Percentiles rank a stretch among this genome's conserved stretches.
Evolutionary conservation across 1,284 basidiomycete genomes (phyloP).

Genomic region (Tylopilus sp.): DNA sequence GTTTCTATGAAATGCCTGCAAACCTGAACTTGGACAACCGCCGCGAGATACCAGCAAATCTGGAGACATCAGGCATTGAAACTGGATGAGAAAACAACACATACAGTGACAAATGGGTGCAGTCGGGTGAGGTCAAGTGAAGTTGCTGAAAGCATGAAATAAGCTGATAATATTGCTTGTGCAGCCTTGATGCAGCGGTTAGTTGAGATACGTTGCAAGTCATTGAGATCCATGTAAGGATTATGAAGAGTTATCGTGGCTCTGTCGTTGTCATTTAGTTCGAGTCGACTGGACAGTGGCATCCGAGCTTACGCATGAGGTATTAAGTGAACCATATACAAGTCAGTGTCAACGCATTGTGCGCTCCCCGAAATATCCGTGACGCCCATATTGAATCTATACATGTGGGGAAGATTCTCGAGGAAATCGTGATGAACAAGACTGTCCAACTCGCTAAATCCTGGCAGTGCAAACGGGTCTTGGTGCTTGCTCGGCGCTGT

Average conservation of each 20-base stretch:
- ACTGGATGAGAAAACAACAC: conserved; percentile 26
- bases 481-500: conserved; percentile 60
- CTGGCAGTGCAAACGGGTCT: conserved; percentile 60
- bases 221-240: conserved; percentile 69
- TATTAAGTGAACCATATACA: conserved; percentile 79
- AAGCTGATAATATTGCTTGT: conserved; percentile 64
- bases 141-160: conserved; percentile 69
- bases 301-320: conserved; percentile 65
- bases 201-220: conserved; percentile 61
- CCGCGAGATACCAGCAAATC: conserved; percentile 87
- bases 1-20: conserved; percentile 81
- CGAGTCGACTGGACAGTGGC: conserved; percentile 2
- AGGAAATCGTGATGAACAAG: conserved; percentile 65
- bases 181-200: conserved; percentile 69
- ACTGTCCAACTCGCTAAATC: conserved; percentile 65
- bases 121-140: conserved; percentile 73
- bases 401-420: conserved; percentile 61
- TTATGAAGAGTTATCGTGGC: conserved; percentile 81
- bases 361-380: conserved; percentile 50
- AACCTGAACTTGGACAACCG: conserved; percentile 76
- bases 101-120: conserved; percentile 75
- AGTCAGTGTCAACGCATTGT: conserved; percentile 65
- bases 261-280: conserved; percentile 37
- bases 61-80: conserved; percentile 33
- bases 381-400: conserved; percentile 58